Conservation (phyloP, 2,329 filamentous ascomycete genomes). For the Colletotrichum aenigma region DNA sequence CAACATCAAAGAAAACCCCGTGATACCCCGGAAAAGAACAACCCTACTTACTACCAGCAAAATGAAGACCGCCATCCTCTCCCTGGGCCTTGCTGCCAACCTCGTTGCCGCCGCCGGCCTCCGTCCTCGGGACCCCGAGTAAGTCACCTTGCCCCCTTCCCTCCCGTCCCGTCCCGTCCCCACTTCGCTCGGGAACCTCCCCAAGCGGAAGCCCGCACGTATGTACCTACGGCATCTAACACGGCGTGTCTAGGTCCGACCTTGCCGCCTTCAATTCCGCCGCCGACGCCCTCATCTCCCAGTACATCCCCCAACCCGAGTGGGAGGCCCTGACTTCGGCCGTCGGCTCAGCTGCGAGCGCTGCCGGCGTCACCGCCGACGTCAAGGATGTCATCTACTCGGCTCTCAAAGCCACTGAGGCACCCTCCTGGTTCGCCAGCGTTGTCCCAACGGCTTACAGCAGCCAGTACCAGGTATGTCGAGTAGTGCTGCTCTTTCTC, state of each 20-base stretch:
- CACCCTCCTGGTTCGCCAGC: constrained; percentile 29
- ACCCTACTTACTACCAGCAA: not conserved
- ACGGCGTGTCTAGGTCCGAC: not conserved
- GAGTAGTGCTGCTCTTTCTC: constrained; percentile 20
- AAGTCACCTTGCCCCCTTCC: not conserved
- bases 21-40: not conserved
- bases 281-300: constrained; percentile 29
- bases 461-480: constrained; percentile 1
- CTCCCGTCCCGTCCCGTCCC: not conserved
- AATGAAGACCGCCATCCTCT: constrained; percentile 5
- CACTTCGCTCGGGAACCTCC: not conserved
- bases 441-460: constrained; percentile 28
- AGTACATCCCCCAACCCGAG: constrained; percentile 31
- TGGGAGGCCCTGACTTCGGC: constrained; percentile 25
- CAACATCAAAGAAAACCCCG: not conserved
- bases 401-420: constrained; percentile 27
- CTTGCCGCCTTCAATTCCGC: constrained; percentile 27
- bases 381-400: constrained; percentile 27
- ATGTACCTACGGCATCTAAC: not conserved
- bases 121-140: constrained; percentile 2
- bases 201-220: not conserved
- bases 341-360: constrained; percentile 29
- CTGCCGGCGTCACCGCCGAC: constrained; percentile 29
- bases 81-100: constrained; percentile 10
- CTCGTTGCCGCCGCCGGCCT: constrained; percentile 2